Evolutionary conservation across 2,329 filamentous ascomycete species (phyloP).

Genomic region (Achaetomium macrosporum): DNA sequence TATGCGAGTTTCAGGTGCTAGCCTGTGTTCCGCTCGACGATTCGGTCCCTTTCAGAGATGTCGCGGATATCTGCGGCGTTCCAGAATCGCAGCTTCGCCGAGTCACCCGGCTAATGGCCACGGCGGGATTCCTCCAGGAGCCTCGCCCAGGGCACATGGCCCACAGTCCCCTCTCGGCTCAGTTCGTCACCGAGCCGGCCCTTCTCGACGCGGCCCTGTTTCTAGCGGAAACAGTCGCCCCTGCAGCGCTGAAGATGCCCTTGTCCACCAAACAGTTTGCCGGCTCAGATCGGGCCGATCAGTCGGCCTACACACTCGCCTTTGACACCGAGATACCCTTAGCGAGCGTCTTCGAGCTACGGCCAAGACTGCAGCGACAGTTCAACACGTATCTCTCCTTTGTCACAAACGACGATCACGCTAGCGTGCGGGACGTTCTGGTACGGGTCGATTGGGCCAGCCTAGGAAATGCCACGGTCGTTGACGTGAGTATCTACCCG

Average conservation of each 20-base stretch:
- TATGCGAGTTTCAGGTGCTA: too few species aligned
- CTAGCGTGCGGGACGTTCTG: neutral
- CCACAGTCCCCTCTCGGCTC: conserved; percentile 35
- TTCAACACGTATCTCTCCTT: neutral
- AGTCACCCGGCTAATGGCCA: conserved; percentile 24
- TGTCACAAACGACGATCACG: neutral
- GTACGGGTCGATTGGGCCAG: neutral
- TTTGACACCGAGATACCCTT: neutral
- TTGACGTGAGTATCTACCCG: neutral
- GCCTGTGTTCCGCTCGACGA: too few species aligned
- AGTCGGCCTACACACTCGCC: neutral
- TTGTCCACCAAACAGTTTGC: conserved; percentile 16
- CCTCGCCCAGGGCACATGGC: conserved; percentile 29
- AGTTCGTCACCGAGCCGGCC: conserved; percentile 31
- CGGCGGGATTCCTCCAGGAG: conserved; percentile 33
- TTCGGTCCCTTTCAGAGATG: too few species aligned
- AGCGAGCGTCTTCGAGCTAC: neutral
- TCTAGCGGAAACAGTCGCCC: conserved; percentile 31
- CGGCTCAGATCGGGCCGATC: neutral
- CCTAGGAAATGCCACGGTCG: neutral
- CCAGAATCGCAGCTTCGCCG: neutral
- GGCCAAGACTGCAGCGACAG: neutral
- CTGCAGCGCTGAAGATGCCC: conserved; percentile 33
- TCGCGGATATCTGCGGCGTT: neutral
- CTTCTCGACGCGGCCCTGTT: conserved; percentile 36